Evolutionary conservation across 441 rosid genomes (phyloP).

Genomic region (Kokia cookei): DNA sequence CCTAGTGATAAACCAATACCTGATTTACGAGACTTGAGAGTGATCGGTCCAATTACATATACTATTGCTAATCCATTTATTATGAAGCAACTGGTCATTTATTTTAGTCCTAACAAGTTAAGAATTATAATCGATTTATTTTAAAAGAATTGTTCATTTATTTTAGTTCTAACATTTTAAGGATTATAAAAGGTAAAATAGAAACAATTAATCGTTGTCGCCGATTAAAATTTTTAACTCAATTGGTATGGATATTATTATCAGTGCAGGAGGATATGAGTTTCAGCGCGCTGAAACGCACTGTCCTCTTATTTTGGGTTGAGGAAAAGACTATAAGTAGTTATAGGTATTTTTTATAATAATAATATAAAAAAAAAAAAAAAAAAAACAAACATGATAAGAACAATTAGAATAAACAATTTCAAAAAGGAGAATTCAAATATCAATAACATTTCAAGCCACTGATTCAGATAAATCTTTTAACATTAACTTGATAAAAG

Average conservation of each 20-base stretch:
- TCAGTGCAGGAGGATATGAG: too few species aligned
- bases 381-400: too few species aligned
- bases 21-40: neutral
- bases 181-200: neutral
- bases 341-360: accelerated
- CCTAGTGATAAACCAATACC: neutral
- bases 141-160: too few species aligned
- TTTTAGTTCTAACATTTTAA: neutral
- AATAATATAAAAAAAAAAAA: too few species aligned
- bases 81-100: neutral
- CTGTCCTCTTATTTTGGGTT: too few species aligned
- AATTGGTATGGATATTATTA: accelerated
- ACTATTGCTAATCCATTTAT: neutral
- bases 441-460: neutral
- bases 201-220: neutral
- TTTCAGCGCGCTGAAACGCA: too few species aligned
- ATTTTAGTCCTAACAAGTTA: neutral
- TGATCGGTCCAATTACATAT: neutral
- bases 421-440: neutral
- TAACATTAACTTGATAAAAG: too few species aligned
- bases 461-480: neutral
- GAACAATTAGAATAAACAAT: too few species aligned
- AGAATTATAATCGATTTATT: too few species aligned
- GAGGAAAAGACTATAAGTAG: accelerated
- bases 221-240: neutral